Evolutionary conservation across 2,329 filamentous ascomycete genomes (phyloP), one percentile per base, ranked within the genome.

Genomic region (Fusarium sp.): DNA sequence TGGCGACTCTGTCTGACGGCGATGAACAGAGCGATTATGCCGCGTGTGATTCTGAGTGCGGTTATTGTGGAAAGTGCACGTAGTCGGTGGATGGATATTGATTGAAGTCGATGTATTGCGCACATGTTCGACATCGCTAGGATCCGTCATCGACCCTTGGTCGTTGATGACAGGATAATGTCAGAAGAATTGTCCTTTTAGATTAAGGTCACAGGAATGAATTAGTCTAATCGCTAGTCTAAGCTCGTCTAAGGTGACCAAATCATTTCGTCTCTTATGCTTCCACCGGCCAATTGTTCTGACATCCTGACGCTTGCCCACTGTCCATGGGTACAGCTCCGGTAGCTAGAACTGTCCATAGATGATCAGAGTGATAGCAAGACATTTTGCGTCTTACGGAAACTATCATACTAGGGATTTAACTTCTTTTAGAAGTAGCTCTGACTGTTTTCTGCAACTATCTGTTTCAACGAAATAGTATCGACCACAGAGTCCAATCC

Each of bases 1-100:
- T 46, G 21, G 34, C 63, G 27, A 46, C 47, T 27, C 59, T 65
- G 40, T 71, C 58, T 48, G 64, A 71, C 32, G 61, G 46, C 10
- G 61, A 66, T 13, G 56, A 53, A 7, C 34, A 42, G 18, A 59
- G 42, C 2, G 75, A 77, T n/a, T 75, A 59, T 40, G 64, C 71
- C 25, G 74, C 73, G 2, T 78, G 76, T 47, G 72, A 76, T 61
- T 40, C 42, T n/a, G 73, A 77, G 51, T 77, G 76, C 41, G 74
- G 73, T 25, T 77, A 78, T 43, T 78, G 74, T 21, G 76, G 75
- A 11, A 64, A 68, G 49, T 76, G 75, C 28, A 42, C 34, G 18
- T 73, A 65, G 16, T 71, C 34, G 10, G 10, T 37, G 18, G 34
- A 37, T 12, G 10, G 18, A 5, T n/a, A 37, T n/a, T n/a, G 0